Conservation (phyloP, 148 eudicot genomes). For the Nepenthes gracilis region DNA sequence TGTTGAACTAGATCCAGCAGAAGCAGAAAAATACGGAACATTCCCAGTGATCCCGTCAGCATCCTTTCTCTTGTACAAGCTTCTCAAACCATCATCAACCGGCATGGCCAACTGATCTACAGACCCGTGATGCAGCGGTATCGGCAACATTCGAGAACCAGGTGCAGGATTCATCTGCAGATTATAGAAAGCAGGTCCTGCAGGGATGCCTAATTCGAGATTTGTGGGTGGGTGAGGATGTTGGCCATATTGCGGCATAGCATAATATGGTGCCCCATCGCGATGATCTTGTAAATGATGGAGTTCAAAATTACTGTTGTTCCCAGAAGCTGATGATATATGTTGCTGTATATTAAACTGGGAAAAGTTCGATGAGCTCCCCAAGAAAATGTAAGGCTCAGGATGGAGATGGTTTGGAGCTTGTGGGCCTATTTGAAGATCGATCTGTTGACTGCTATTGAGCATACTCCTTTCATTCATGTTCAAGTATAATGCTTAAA, state of each 20-base stretch:
- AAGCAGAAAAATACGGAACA: constrained; percentile 31
- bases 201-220: constrained; percentile 35
- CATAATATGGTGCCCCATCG: constrained; percentile 38
- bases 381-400: constrained; percentile 44
- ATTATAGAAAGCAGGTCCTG: constrained; percentile 29
- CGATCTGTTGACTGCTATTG: constrained; percentile 37
- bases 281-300: constrained; percentile 35
- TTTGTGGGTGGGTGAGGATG: constrained; percentile 44
- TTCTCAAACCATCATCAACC: constrained; percentile 39
- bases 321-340: constrained; percentile 40
- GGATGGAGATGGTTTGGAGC: constrained; percentile 40
- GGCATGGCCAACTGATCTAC: constrained; percentile 15
- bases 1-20: constrained; percentile 62
- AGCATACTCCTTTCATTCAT: constrained; percentile 73
- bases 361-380: constrained; percentile 27
- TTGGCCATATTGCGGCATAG: constrained; percentile 43
- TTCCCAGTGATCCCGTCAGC: constrained; percentile 41
- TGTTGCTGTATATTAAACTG: constrained; percentile 31
- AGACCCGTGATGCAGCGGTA: constrained; percentile 37
- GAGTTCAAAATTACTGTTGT: constrained; percentile 8
- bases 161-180: constrained; percentile 46
- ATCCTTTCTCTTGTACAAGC: constrained; percentile 56
- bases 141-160: constrained; percentile 43
- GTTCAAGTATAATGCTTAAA: background rate
- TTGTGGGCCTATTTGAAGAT: constrained; percentile 49